Base-by-base conservation (phyloP, 2,329 filamentous ascomycete genomes). In the Penicillium brasilianum region DNA sequence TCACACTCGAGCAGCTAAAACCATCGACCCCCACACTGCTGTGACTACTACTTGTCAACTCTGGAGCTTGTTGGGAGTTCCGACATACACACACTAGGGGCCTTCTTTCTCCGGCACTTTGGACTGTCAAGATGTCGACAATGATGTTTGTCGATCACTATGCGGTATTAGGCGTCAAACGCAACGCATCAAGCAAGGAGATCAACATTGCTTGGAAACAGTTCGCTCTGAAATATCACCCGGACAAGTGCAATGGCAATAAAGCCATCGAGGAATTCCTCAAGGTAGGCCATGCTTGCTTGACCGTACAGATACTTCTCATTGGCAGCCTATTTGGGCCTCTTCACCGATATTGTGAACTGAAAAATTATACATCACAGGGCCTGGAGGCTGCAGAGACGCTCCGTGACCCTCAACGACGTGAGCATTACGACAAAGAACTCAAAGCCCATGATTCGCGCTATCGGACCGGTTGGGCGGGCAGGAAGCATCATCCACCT, bases 201-300 rank as follows among this genome's bases (percentile, higher is more conserved):
- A 76, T 77, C 59, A 75, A 74, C 53, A 64, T 62, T 30, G 70
- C 74, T 3, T 78, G 75, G 64, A 76, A 73, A 39, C 68, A 57
- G 41, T 69, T 77, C n/a, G 73, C 73, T 8, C 60, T 78, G 28
- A 72, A 72, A 49, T 60, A 69, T 53, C 74, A 77, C 49, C 75
- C 75, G 1, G 75, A 77, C 63, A 77, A 77, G 59, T 57, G 63
- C 41, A 66, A 65, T 20, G 55, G 58, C 4, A 58, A 65, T 22
- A 48, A 36, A 3, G 37, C 55, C 2, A 32, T 37, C 14, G 58
- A 64, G 10, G 52, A 64, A 20, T 75, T 76, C 46, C 69, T 62
- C 32, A 62, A 66, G 56, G 74, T 75, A 64, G 36, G 41, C 20
- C 34, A 14, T 43, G 16, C 50, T 13, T 8, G 39, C 25, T 34